A percentile compares a stretch with the other conserved stretches of the same genome.
Evolutionary conservation across 306 rosid species (phyloP).

Genomic region (Glycyrrhiza uralensis): DNA sequence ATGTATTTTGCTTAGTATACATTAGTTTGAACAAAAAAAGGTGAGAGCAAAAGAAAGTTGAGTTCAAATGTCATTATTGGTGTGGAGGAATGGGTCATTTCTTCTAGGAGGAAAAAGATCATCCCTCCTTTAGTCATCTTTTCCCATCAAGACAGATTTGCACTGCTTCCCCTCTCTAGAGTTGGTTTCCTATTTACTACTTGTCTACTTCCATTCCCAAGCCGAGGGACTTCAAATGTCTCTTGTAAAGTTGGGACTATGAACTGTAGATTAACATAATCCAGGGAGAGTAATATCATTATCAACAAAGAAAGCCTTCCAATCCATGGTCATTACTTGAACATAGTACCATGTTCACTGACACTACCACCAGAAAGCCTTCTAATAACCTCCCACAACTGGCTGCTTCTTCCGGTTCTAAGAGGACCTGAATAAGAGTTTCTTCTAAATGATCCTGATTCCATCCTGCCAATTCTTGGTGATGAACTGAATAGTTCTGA

Average conservation of each 20-base stretch:
- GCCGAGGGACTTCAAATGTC: not conserved
- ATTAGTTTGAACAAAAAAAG: no score
- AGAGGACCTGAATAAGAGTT: conserved; percentile 67
- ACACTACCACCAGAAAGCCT: conserved; percentile 65
- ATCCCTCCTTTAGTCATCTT: no score
- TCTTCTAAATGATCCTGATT: conserved; percentile 55
- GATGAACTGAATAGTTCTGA: conserved; percentile 54
- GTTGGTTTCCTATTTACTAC: no score
- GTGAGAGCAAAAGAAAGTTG: not conserved
- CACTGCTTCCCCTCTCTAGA: no score
- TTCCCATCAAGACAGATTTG: no score
- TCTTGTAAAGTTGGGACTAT: not conserved
- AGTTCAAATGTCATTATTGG: no score
- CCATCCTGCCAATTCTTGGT: conserved; percentile 32
- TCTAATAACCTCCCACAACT: conserved; percentile 63
- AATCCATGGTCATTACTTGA: conserved; percentile 47
- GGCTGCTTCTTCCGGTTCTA: conserved; percentile 46
- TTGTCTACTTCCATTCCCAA: no score
- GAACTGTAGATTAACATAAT: conserved; percentile 15
- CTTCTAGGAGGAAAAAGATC: no score
- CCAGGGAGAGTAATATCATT: no score
- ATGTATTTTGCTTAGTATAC: not conserved
- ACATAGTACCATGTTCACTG: conserved; percentile 61
- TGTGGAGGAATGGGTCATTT: no score
- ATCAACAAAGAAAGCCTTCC: no score